phyloP scores from a whole-genome alignment of 2,329 filamentous ascomycete genomes.

The Verruconis gallopava region DNA sequence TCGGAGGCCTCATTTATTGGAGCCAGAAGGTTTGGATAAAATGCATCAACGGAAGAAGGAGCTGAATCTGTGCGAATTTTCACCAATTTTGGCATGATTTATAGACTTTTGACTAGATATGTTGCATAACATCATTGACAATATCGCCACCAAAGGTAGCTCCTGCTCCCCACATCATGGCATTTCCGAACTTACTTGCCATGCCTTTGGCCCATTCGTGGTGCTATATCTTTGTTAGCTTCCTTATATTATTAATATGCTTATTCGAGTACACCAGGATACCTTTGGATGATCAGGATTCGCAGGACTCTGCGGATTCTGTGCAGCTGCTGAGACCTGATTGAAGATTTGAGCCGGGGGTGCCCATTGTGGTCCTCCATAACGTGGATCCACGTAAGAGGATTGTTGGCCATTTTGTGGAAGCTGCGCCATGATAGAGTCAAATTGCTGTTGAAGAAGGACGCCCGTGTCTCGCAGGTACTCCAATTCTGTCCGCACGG shows the following conservation, averaged over 20 bases:
- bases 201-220: conserved; percentile 4
- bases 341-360: background rate
- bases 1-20: conserved; percentile 31
- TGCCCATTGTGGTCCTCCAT: conserved; percentile 3
- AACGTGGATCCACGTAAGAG: conserved; percentile 1
- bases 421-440: conserved; percentile 22
- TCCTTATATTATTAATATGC: too few species aligned
- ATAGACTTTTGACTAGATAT: too few species aligned
- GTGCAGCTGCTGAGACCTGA: conserved; percentile 3
- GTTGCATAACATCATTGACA: conserved; percentile 4
- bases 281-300: conserved; percentile 9
- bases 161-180: conserved; percentile 6
- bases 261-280: too few species aligned
- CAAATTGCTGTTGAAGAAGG: conserved; percentile 18
- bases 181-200: conserved; percentile 4
- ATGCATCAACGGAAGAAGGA: too few species aligned
- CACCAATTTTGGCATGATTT: too few species aligned
- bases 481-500: conserved; percentile 16
- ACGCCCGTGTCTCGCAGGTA: conserved; percentile 20
- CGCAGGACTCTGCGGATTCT: conserved; percentile 9
- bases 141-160: conserved; percentile 8
- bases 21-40: background rate
- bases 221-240: too few species aligned
- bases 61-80: too few species aligned
- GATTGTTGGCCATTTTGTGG: conserved; percentile 14